Evolutionary conservation across 2,329 filamentous ascomycete genomes (phyloP).

Genomic region (Neophaeococcomyces mojaviensis): DNA sequence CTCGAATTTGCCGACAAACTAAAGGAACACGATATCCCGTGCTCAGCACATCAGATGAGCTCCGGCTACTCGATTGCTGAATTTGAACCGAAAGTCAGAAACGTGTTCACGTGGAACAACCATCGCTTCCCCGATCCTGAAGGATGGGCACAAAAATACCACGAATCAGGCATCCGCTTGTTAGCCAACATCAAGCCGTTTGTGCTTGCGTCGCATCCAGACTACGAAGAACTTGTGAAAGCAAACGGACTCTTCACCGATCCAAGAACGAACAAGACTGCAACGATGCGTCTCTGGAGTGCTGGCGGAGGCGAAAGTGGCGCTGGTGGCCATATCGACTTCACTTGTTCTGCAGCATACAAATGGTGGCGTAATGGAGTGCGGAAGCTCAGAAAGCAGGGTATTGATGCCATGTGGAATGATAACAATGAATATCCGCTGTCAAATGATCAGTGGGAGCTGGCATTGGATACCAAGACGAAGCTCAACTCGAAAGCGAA

Average conservation of each 20-base stretch:
- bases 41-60: constrained; percentile 65
- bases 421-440: constrained; percentile 72
- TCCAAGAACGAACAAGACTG: constrained; percentile 44
- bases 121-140: constrained; percentile 63
- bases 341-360: constrained; percentile 59
- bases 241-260: constrained; percentile 59
- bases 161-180: constrained; percentile 57
- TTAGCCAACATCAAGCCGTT: constrained; percentile 70
- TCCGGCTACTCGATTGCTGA: constrained; percentile 65
- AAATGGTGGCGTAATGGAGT: constrained; percentile 67
- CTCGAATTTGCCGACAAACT: constrained; percentile 55
- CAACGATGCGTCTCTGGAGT: constrained; percentile 61
- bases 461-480: constrained; percentile 42
- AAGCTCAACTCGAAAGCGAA: neutral
- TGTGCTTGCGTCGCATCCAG: constrained; percentile 58
- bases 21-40: constrained; percentile 59
- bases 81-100: constrained; percentile 59
- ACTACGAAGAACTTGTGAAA: constrained; percentile 54
- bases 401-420: constrained; percentile 71
- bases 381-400: constrained; percentile 51
- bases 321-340: constrained; percentile 65
- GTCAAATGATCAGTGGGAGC: constrained; percentile 58
- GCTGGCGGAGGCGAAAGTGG: constrained; percentile 63
- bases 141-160: constrained; percentile 55
- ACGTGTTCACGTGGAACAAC: constrained; percentile 64